Evolutionary conservation across 495 filamentous ascomycete genomes (phyloP).

Genomic region (Gamarada debralockiae): DNA sequence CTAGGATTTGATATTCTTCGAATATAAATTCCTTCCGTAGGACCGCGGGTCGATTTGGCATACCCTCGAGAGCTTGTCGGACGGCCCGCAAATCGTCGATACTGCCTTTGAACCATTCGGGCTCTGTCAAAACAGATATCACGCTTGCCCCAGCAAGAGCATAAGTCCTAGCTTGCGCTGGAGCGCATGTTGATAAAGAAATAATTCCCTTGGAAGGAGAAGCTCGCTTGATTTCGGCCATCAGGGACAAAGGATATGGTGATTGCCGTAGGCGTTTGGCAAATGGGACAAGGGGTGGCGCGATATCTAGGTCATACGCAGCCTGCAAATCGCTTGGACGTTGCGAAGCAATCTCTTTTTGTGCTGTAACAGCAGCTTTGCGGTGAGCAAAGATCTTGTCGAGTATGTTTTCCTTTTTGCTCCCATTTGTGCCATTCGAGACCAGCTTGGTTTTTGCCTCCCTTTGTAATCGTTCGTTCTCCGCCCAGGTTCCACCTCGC

Average conservation of each 20-base stretch:
- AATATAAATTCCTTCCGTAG: slow-evolving; percentile 97
- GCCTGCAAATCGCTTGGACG: slow-evolving; percentile 83
- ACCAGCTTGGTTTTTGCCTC: slow-evolving; percentile 26
- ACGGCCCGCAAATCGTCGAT: slow-evolving; percentile 91
- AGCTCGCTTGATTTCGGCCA: slow-evolving; percentile 96
- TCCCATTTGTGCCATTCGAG: slow-evolving; percentile 22
- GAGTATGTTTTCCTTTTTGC: slow-evolving; percentile 78
- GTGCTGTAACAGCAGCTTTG: slow-evolving; percentile 67
- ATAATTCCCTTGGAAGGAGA: slow-evolving; percentile 97
- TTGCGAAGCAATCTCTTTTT: slow-evolving; percentile 83
- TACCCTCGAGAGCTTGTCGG: slow-evolving; percentile 78
- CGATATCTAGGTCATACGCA: slow-evolving; percentile 75
- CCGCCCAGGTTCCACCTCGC: slow-evolving; percentile 85
- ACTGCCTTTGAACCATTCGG: slow-evolving; percentile 97
- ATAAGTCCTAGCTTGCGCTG: slow-evolving; percentile 86
- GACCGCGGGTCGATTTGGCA: slow-evolving; percentile 88
- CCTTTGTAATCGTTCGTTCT: slow-evolving; percentile 58
- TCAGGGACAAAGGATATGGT: slow-evolving; percentile 76
- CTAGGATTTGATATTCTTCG: slow-evolving; percentile 96
- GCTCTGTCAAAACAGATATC: slow-evolving; percentile 96
- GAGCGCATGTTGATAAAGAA: slow-evolving; percentile 79
- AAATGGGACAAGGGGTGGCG: slow-evolving; percentile 83
- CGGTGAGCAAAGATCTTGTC: slow-evolving; percentile 90
- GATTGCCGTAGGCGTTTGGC: slow-evolving; percentile 73
- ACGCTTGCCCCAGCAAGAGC: slow-evolving; percentile 92